Conservation (phyloP, 345 rosid genomes). For the Hibiscus mutabilis region DNA sequence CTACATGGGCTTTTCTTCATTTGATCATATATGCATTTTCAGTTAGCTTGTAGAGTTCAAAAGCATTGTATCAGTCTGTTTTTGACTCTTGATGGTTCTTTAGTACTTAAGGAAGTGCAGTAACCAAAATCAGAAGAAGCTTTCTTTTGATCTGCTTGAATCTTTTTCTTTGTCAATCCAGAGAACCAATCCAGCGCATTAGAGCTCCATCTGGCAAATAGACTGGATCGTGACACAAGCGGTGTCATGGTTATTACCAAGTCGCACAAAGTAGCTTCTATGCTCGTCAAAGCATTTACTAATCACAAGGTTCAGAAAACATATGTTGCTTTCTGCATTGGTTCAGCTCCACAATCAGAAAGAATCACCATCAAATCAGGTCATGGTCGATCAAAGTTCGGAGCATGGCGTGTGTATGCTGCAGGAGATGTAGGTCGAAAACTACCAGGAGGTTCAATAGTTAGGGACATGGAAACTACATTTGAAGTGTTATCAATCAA, state of each 20-base stretch:
- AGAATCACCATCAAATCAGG: constrained; percentile 67
- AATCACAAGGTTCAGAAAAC: constrained; percentile 66
- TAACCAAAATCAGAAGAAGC: neutral
- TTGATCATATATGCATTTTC: neutral
- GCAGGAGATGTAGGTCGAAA: constrained; percentile 59
- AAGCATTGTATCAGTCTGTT: neutral
- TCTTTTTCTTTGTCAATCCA: neutral
- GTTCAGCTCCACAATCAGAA: constrained; percentile 58
- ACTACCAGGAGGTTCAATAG: constrained; percentile 78
- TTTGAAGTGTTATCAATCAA: constrained; percentile 63
- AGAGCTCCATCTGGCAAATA: constrained; percentile 29
- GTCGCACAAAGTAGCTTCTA: constrained; percentile 76
- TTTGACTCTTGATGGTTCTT: neutral
- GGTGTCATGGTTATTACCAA: constrained; percentile 60
- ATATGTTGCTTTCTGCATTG: constrained; percentile 65
- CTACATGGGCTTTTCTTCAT: neutral
- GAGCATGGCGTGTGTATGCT: constrained; percentile 89
- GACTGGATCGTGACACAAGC: constrained; percentile 93
- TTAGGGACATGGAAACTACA: constrained; percentile 75
- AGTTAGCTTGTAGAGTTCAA: neutral
- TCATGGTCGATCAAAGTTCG: constrained; percentile 88
- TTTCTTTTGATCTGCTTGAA: neutral
- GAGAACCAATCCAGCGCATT: neutral
- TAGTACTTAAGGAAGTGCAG: no score
- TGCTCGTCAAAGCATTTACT: constrained; percentile 78